These are phyloP conservation scores for Phytophthora citricola DNA, from an alignment of 352 stramenopile genomes.

Conservation along the genomic window DNA sequence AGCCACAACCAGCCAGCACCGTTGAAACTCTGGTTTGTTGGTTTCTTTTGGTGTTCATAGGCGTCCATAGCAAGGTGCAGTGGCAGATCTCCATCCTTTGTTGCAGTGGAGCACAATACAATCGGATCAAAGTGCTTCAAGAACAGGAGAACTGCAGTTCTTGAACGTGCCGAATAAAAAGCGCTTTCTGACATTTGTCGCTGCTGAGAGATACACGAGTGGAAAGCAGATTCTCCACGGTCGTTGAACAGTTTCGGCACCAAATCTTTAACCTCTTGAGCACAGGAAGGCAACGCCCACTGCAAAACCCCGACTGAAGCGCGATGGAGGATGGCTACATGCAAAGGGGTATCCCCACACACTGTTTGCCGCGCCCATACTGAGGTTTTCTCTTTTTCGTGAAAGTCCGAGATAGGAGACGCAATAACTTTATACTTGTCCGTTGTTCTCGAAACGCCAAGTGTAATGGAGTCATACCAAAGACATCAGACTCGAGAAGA, in stretches of 20 bases:
- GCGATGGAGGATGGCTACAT: slow-evolving; percentile 42
- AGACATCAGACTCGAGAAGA: slow-evolving; percentile 47
- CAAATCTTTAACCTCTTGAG: background rate
- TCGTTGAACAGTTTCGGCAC: slow-evolving; percentile 39
- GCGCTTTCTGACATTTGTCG: slow-evolving; percentile 11
- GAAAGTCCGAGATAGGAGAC: slow-evolving; percentile 28
- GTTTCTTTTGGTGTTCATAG: slow-evolving; percentile 38
- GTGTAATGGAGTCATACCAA: slow-evolving; percentile 71
- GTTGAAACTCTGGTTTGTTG: background rate
- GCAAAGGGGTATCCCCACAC: slow-evolving; percentile 48
- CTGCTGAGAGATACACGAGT: slow-evolving; percentile 46
- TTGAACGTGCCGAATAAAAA: slow-evolving; percentile 33
- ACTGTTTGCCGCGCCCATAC: slow-evolving; percentile 32
- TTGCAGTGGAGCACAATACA: slow-evolving; percentile 41
- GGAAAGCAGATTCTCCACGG: slow-evolving; percentile 50
- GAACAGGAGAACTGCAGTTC: slow-evolving; percentile 49
- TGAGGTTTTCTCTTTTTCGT: background rate
- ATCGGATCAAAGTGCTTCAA: slow-evolving; percentile 38
- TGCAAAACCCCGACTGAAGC: slow-evolving; percentile 48
- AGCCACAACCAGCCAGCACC: slow-evolving; percentile 42
- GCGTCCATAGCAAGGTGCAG: slow-evolving; percentile 61
- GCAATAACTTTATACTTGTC: slow-evolving; percentile 26
- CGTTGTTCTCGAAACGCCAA: slow-evolving; percentile 56
- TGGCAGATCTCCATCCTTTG: slow-evolving; percentile 52
- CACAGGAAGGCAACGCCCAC: slow-evolving; percentile 34